Conservation (phyloP, 306 rosid species). For the Vigna mungo region DNA sequence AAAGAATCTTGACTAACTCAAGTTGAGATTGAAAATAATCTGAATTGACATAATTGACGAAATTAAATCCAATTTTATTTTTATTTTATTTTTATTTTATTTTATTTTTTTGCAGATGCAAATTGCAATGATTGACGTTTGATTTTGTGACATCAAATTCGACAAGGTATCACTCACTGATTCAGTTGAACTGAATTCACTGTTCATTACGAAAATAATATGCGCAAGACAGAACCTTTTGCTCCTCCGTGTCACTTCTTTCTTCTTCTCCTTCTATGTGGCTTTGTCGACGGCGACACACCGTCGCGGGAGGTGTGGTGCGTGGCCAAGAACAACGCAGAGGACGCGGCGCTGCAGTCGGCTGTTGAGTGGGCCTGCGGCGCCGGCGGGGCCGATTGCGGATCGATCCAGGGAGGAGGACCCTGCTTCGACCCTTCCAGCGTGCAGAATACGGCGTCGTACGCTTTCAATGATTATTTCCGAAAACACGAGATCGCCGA, state of each 20-base stretch:
- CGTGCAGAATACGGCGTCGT: conserved; percentile 32
- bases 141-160: neutral
- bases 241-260: neutral
- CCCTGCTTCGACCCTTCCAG: conserved; percentile 22
- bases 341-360: conserved; percentile 10
- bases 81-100: too few relatives aligned
- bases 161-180: neutral
- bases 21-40: too few relatives aligned
- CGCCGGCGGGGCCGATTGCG: conserved; percentile 14
- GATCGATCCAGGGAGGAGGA: conserved; percentile 27
- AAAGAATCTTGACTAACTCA: too few relatives aligned
- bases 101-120: neutral
- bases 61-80: too few relatives aligned
- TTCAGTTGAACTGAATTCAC: neutral
- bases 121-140: neutral
- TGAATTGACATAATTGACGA: too few relatives aligned
- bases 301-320: conserved; percentile 30
- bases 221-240: neutral
- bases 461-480: conserved; percentile 26
- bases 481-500: neutral
- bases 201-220: neutral
- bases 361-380: conserved; percentile 27
- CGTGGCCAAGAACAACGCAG: conserved; percentile 32
- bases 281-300: neutral
- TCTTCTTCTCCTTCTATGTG: neutral